A percentile compares a stretch with the other conserved stretches of the same genome.
Evolutionary conservation across 345 rosid genomes (phyloP).

Genomic region (Eucalyptus marginata): DNA sequence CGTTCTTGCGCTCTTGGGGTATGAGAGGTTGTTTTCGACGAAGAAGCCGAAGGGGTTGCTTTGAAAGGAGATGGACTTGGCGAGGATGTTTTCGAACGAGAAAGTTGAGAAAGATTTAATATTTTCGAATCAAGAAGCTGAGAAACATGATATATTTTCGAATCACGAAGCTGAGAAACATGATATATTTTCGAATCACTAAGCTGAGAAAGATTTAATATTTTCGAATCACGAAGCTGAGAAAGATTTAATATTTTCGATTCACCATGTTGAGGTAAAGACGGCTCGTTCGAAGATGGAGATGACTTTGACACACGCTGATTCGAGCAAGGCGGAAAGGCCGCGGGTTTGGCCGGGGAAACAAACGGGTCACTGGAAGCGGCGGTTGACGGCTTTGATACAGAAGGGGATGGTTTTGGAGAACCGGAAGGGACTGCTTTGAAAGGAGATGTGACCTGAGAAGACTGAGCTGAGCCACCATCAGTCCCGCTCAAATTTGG

Average conservation of each 20-base stretch:
- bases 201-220: too few species aligned
- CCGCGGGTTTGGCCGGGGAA: not conserved
- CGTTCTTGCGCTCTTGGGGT: not conserved
- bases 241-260: too few species aligned
- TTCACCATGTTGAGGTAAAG: too few species aligned
- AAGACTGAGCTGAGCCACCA: not conserved
- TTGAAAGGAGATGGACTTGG: not conserved
- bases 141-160: too few species aligned
- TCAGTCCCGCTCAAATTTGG: not conserved
- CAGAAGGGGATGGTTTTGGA: not conserved
- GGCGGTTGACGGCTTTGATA: not conserved
- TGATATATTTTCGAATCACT: too few species aligned
- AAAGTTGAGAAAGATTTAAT: too few species aligned
- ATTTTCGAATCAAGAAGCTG: too few species aligned
- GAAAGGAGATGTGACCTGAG: not conserved
- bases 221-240: too few species aligned
- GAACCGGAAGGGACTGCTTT: not conserved
- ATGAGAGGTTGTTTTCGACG: not conserved
- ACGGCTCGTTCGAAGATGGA: not conserved
- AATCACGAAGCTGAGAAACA: too few species aligned
- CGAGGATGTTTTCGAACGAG: not conserved
- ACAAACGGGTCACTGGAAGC: not conserved
- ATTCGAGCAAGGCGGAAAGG: not conserved
- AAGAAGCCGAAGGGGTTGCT: not conserved
- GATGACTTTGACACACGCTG: not conserved